phyloP scores from a whole-genome alignment of 345 rosid genomes.

The Rhizophora apiculata region DNA sequence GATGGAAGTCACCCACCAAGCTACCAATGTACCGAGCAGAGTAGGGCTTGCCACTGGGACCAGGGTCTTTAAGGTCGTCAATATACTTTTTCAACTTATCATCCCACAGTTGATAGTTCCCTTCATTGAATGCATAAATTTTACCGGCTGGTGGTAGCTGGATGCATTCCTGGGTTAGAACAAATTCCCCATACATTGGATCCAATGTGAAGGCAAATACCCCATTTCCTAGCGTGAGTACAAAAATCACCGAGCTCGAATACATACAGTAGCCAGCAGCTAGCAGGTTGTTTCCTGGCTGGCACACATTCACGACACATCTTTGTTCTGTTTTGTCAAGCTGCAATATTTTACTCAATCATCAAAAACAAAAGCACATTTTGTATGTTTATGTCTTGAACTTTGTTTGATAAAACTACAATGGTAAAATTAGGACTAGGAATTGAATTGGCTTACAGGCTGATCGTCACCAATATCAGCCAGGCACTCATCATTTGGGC shows the following conservation, averaged over 20 bases:
- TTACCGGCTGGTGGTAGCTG: slow-evolving; percentile 84
- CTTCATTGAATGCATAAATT: slow-evolving; percentile 88
- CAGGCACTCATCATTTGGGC: slow-evolving; percentile 89
- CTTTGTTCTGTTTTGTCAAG: slow-evolving; percentile 54
- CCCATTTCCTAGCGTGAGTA: slow-evolving; percentile 72
- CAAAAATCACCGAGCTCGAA: slow-evolving; percentile 89
- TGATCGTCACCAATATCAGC: slow-evolving; percentile 58
- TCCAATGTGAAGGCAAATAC: slow-evolving; percentile 82
- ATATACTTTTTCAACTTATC: slow-evolving; percentile 88
- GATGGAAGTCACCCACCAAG: slow-evolving; percentile 91
- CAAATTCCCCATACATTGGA: slow-evolving; percentile 95
- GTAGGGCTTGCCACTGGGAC: slow-evolving; percentile 78
- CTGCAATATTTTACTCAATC: slow-evolving; percentile 35
- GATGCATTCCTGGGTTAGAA: slow-evolving; percentile 77
- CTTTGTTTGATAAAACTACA: neutral
- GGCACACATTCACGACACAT: slow-evolving; percentile 82
- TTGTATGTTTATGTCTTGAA: neutral
- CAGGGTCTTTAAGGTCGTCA: slow-evolving; percentile 88
- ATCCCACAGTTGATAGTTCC: slow-evolving; percentile 91
- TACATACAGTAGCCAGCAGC: slow-evolving; percentile 98
- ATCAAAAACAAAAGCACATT: slow-evolving; percentile 10
- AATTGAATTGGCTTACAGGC: slow-evolving; percentile 35
- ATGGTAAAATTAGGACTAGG: neutral
- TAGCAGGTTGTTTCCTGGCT: slow-evolving; percentile 86
- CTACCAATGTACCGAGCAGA: slow-evolving; percentile 94